phyloP scores from a whole-genome alignment of 106 monocot species.

The Iris macrosiphon region DNA sequence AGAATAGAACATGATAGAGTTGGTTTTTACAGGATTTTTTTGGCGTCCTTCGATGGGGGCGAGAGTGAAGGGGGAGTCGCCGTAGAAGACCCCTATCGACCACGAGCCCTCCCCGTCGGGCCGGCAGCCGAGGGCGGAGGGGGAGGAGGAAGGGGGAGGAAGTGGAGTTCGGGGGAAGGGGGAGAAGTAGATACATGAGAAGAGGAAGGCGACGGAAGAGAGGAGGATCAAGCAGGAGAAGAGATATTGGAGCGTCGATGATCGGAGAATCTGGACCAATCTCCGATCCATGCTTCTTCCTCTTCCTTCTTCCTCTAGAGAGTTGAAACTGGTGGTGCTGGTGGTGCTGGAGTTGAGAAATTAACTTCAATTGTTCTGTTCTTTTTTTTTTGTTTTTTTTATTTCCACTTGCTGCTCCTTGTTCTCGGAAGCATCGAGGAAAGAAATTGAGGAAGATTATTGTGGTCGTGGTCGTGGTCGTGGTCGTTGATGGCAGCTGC shows the following conservation, averaged over 20 bases:
- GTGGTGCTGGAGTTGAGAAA: too few relatives aligned
- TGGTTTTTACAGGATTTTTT: too few relatives aligned
- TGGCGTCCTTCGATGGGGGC: slow-evolving; percentile 76
- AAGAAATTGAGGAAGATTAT: too few relatives aligned
- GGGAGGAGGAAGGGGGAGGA: slow-evolving; percentile 5
- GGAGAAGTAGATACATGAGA: slow-evolving; percentile 49
- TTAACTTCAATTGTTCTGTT: too few relatives aligned
- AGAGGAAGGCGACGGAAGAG: slow-evolving; percentile 37
- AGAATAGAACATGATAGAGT: too few relatives aligned
- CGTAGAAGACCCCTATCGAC: slow-evolving; percentile 87
- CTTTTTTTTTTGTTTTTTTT: too few relatives aligned
- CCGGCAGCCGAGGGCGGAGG: slow-evolving; percentile 35
- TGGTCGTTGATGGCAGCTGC: too few relatives aligned
- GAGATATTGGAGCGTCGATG: slow-evolving; percentile 34
- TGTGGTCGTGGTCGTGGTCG: too few relatives aligned
- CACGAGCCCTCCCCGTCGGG: slow-evolving; percentile 89
- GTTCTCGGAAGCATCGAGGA: too few relatives aligned
- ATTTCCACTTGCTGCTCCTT: too few relatives aligned
- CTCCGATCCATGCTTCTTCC: slow-evolving; percentile 3
- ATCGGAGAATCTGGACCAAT: slow-evolving; percentile 12
- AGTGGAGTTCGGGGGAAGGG: slow-evolving; percentile 31
- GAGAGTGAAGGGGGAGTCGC: slow-evolving; percentile 69
- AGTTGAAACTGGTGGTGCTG: too few relatives aligned
- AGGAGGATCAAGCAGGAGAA: slow-evolving; percentile 24
- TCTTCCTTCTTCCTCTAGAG: neutral